These are phyloP conservation scores for Elongisporangium senticosum DNA, from an alignment of 352 stramenopile species.

Conservation along the genomic window DNA sequence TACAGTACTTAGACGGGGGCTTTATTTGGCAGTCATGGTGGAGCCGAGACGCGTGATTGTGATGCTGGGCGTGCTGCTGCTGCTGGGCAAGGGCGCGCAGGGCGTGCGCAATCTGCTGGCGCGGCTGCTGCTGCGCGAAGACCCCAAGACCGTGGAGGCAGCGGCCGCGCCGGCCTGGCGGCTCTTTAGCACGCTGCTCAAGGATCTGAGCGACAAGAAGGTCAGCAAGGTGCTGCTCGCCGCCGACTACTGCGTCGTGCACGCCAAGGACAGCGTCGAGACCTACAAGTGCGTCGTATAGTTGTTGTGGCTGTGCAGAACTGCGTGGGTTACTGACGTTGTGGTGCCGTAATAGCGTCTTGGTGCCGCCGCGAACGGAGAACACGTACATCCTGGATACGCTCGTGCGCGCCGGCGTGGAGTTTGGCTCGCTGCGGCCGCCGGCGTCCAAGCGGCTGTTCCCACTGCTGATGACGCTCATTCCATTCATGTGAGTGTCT, in stretches of 20 bases:
- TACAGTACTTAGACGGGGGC: not conserved
- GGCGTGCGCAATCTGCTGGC: conserved; percentile 18
- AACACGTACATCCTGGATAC: conserved; percentile 67
- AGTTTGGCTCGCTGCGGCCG: conserved; percentile 59
- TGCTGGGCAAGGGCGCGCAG: conserved; percentile 29
- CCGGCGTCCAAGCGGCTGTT: conserved; percentile 37
- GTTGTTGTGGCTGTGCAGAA: not conserved
- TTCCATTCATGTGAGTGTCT: conserved; percentile 58
- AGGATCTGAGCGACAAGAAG: conserved; percentile 35
- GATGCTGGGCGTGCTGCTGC: conserved; percentile 34
- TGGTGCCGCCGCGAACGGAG: conserved; percentile 66
- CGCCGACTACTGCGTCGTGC: conserved; percentile 48
- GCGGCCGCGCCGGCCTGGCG: conserved; percentile 24
- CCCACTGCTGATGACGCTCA: conserved; percentile 54
- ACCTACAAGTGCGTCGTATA: conserved; percentile 47
- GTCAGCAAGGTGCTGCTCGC: conserved; percentile 66
- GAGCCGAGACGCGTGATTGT: conserved; percentile 28
- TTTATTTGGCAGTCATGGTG: conserved; percentile 6
- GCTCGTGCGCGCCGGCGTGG: conserved; percentile 50
- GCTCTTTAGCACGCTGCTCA: conserved; percentile 71
- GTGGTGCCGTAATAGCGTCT: conserved; percentile 30
- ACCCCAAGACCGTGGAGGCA: conserved; percentile 11
- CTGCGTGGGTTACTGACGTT: conserved; percentile 4
- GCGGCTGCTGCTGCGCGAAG: conserved; percentile 9
- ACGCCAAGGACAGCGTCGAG: conserved; percentile 28